Evolutionary conservation across 345 rosid species (phyloP).

Genomic region (Eutrema yunnanense): DNA sequence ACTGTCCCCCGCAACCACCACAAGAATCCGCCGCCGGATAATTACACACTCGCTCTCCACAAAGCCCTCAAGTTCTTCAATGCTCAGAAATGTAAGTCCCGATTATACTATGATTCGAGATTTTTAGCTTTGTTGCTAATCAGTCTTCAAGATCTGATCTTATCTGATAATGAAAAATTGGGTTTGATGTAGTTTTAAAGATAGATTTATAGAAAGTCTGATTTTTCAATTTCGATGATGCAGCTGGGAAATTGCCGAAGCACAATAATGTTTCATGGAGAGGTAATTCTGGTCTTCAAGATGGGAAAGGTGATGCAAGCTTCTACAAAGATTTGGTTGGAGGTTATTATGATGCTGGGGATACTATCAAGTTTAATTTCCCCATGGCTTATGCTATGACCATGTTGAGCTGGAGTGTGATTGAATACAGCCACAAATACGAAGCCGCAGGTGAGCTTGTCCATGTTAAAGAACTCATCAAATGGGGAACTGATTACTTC

Average conservation of each 20-base stretch:
- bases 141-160: not conserved
- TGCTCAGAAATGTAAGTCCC: conserved; percentile 68
- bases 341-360: conserved; percentile 94
- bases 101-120: not conserved
- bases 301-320: conserved; percentile 54
- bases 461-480: conserved; percentile 85
- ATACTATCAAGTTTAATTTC: conserved; percentile 89
- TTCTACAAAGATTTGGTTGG: conserved; percentile 68
- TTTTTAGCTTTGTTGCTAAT: not conserved
- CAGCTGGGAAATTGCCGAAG: conserved; percentile 89
- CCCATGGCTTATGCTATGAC: conserved; percentile 91
- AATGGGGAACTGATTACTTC: conserved; percentile 91
- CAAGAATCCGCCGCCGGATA: conserved; percentile 54
- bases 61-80: conserved; percentile 99
- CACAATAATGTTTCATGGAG: conserved; percentile 96
- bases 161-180: not conserved
- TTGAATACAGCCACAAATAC: conserved; percentile 87
- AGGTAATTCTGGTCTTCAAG: conserved; percentile 72
- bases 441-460: conserved; percentile 89
- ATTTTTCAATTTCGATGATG: not conserved
- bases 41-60: conserved; percentile 83
- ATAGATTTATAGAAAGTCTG: not conserved
- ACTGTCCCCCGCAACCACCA: conserved; percentile 76
- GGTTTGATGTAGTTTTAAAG: not conserved
- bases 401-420: conserved; percentile 98